Evolutionary conservation across 345 rosid genomes (phyloP), one percentile per base, ranked within the genome.

Genomic region (Triadica sebifera): DNA sequence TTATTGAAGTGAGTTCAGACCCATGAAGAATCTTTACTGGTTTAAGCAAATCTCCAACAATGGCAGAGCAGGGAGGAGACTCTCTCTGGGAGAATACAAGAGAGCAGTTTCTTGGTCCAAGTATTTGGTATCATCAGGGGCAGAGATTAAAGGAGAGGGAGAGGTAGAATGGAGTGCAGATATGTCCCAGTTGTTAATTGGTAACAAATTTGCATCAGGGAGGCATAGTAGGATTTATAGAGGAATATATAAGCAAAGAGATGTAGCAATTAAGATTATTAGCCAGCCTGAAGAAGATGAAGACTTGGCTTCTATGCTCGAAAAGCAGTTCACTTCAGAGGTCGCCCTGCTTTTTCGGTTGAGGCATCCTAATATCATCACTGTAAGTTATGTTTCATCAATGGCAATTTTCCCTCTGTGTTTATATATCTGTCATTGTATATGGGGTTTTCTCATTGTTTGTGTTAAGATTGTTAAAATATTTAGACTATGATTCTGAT

Each of bases 271-370:
- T 74, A 91, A 91, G 88, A 83, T 91, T 50, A 78, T 89, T 45
- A 86, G 93, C 77, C 91, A 89, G 79, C 96, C 93, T 9, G 86
- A 87, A 81, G 96, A 91, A 67, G 96, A 91, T 69, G 93, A 78
- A 78, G 79, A 77, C 70, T 77, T 89, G 84, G 96, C 93, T 67
- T 50, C 70, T 39, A 25, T 79, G 78, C 87, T 91, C 74, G 91
- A 91, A 80, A 83, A 80, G 69, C 93, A 91, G 71, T 91, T 91
- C 82, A 84, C 84, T 74, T 86, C 90, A n/a, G 93, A 91, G 84
- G 91, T 89, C 41, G 90, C 89, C 39, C 80, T 89, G 77, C 84
- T 91, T 60, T 85, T 89, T 63, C 86, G 80, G 41, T 82, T 91
- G 75, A 65, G 72, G 47, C 93, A 91, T 81, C 86, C 87, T 41